Evolutionary conservation across 495 filamentous ascomycete genomes (phyloP).

Genomic region (Cladorrhinum samala): DNA sequence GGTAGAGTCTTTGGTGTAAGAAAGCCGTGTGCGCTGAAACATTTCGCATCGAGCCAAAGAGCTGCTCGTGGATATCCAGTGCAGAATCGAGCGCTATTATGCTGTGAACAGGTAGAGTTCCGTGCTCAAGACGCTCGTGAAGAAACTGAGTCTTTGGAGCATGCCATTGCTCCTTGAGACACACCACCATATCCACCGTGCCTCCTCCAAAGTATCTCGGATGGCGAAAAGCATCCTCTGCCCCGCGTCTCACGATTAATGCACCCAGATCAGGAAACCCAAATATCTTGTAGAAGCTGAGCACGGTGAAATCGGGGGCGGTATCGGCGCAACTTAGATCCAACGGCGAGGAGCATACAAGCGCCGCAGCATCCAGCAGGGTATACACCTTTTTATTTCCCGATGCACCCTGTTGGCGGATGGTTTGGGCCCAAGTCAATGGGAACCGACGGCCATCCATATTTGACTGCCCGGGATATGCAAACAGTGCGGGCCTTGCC

Average conservation of each 20-base stretch:
- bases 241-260: constrained; percentile 70
- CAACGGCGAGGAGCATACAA: constrained; percentile 70
- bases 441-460: constrained; percentile 82
- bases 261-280: constrained; percentile 90
- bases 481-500: constrained; percentile 52
- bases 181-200: constrained; percentile 76
- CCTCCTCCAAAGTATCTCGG: constrained; percentile 90
- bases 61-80: constrained; percentile 57
- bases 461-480: constrained; percentile 89
- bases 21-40: constrained; percentile 70
- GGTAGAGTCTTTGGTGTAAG: constrained; percentile 53
- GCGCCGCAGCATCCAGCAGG: constrained; percentile 83
- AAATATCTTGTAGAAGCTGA: constrained; percentile 97
- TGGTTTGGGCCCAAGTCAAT: constrained; percentile 55
- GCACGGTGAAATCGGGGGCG: constrained; percentile 79
- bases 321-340: constrained; percentile 55
- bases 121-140: constrained; percentile 82
- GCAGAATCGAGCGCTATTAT: constrained; percentile 76
- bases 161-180: constrained; percentile 62
- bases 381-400: constrained; percentile 48
- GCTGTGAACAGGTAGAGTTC: constrained; percentile 80
- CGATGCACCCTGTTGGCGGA: constrained; percentile 31
- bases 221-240: constrained; percentile 53
- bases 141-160: constrained; percentile 63
- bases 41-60: constrained; percentile 64